phyloP scores from a whole-genome alignment of 2,329 filamentous ascomycete genomes.

The Penicillium griseofulvum region DNA sequence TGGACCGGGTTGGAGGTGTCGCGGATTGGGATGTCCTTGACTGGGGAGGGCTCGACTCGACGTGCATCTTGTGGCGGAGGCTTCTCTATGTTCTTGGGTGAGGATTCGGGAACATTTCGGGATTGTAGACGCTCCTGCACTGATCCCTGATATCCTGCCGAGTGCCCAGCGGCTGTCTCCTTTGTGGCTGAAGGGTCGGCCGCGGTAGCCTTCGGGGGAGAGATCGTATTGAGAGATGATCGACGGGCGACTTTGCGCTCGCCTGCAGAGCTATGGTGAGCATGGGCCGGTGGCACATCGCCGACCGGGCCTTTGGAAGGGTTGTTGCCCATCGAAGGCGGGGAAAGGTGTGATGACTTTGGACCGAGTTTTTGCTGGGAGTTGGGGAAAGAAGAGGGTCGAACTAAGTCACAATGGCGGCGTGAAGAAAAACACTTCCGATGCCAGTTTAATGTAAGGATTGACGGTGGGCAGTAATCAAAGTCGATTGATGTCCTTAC shows the following conservation, averaged over 20 bases:
- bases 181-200: conserved; percentile 45
- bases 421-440: conserved; percentile 18
- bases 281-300: conserved; percentile 29
- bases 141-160: conserved; percentile 34
- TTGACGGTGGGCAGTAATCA: conserved; percentile 8
- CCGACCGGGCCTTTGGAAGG: conserved; percentile 45
- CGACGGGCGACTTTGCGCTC: conserved; percentile 43
- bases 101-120: conserved; percentile 35
- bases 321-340: conserved; percentile 49
- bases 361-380: conserved; percentile 8
- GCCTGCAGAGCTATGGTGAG: conserved; percentile 23
- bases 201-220: conserved; percentile 40
- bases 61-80: conserved; percentile 24
- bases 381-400: conserved; percentile 3
- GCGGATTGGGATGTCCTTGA: conserved; percentile 28
- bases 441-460: conserved; percentile 14
- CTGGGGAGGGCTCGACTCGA: conserved; percentile 20
- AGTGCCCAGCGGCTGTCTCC: conserved; percentile 44
- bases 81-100: conserved; percentile 24
- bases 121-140: conserved; percentile 45
- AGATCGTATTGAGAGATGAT: conserved; percentile 42
- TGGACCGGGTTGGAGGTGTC: conserved; percentile 42
- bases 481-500: conserved; percentile 7
- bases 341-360: conserved; percentile 16
- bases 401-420: conserved; percentile 19